Evolutionary conservation across 176 grass and related monocot species (phyloP).

Genomic region (Rhynchospora tenuis): DNA sequence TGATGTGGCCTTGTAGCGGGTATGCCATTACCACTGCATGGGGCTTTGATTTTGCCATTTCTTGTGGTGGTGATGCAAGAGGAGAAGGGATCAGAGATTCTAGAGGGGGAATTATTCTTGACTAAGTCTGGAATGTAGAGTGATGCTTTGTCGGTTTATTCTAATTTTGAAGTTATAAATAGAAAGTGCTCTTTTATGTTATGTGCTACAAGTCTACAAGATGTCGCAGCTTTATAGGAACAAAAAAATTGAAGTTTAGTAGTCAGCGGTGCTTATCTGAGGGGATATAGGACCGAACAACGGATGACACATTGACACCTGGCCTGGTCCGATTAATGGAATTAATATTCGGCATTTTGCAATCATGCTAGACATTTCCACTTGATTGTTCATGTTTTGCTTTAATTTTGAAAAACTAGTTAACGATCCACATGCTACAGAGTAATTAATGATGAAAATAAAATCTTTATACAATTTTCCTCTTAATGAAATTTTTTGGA

Average conservation of each 20-base stretch:
- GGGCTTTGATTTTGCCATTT: slow-evolving; percentile 25
- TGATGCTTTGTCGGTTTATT: background rate
- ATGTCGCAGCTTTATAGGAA: background rate
- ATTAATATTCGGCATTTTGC: background rate
- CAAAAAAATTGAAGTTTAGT: background rate
- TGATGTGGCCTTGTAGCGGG: slow-evolving; percentile 66
- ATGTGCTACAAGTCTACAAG: background rate
- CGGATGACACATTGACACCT: background rate
- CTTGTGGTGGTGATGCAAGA: background rate
- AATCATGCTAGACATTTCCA: background rate
- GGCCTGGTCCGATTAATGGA: background rate
- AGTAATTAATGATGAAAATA: background rate
- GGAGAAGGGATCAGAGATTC: background rate
- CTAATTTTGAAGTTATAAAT: background rate
- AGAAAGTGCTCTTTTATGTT: background rate
- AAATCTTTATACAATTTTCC: background rate
- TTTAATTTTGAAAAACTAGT: background rate
- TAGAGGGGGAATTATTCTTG: background rate
- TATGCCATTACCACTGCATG: slow-evolving; percentile 59
- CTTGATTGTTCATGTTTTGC: background rate
- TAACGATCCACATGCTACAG: too few relatives aligned
- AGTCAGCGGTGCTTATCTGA: background rate
- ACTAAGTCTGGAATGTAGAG: background rate
- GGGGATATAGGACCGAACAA: background rate
- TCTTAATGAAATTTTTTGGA: background rate